phyloP scores from a whole-genome alignment of 306 rosid species.

The Rubus parviflorus region DNA sequence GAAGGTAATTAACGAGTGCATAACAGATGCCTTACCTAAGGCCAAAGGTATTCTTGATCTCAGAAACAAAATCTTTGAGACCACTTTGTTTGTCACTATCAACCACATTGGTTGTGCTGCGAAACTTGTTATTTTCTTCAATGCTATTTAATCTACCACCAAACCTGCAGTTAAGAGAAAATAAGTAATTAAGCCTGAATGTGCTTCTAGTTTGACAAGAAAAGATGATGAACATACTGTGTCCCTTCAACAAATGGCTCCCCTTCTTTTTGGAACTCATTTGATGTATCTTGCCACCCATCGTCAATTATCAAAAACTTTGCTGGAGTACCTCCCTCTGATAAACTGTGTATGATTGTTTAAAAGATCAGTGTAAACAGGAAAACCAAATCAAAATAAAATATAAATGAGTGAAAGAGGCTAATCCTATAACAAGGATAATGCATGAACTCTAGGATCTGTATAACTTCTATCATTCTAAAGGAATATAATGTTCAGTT shows the following conservation, averaged over 20 bases:
- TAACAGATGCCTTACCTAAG: slow-evolving; percentile 32
- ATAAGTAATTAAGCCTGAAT: slow-evolving; percentile 1
- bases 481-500: neutral
- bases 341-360: slow-evolving; percentile 30
- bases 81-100: slow-evolving; percentile 28
- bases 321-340: slow-evolving; percentile 46
- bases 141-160: slow-evolving; percentile 43
- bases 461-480: neutral
- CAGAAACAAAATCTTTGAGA: slow-evolving; percentile 43
- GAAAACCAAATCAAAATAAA: neutral
- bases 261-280: slow-evolving; percentile 48
- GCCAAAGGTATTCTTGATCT: slow-evolving; percentile 34
- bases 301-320: slow-evolving; percentile 43
- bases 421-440: neutral
- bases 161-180: slow-evolving; percentile 30
- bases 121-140: slow-evolving; percentile 37
- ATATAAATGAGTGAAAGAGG: neutral
- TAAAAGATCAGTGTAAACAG: neutral
- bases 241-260: slow-evolving; percentile 46
- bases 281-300: slow-evolving; percentile 44
- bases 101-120: slow-evolving; percentile 15
- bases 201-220: neutral
- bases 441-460: neutral
- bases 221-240: slow-evolving; percentile 30
- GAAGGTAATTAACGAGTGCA: neutral